Evolutionary conservation across 2,329 filamentous ascomycete species (phyloP).

Genomic region (Sphaerulina vaccinii): DNA sequence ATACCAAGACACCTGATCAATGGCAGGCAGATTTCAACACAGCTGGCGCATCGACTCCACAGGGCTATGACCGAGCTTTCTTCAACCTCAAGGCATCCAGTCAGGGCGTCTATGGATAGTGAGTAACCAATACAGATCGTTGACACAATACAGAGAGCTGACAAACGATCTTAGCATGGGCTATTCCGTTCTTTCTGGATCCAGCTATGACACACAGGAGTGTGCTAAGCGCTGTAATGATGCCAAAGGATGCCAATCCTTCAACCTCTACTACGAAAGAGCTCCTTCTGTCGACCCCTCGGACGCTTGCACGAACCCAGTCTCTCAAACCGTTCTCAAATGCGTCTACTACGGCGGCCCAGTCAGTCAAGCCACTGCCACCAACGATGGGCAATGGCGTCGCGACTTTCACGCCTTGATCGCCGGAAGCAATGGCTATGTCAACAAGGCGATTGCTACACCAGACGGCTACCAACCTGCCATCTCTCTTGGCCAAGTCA

Average conservation of each 20-base stretch:
- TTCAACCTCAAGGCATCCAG: neutral
- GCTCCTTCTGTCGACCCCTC: neutral
- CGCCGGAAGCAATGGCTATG: conserved; percentile 24
- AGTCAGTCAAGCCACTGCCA: conserved; percentile 13
- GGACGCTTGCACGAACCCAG: conserved; percentile 16
- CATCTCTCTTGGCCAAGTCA: neutral
- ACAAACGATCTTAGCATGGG: neutral
- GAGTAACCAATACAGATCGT: neutral
- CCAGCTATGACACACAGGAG: neutral
- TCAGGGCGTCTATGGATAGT: neutral
- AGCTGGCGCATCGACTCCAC: neutral
- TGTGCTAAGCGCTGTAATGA: neutral
- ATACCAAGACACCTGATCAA: neutral
- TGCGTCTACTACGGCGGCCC: conserved; percentile 24
- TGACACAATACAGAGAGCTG: no score
- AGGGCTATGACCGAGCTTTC: neutral
- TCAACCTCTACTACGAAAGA: neutral
- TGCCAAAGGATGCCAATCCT: neutral
- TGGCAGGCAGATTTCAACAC: neutral
- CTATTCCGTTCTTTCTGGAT: neutral
- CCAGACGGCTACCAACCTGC: neutral
- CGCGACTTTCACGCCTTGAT: conserved; percentile 27
- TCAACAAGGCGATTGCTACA: neutral
- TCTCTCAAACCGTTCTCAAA: conserved; percentile 22
- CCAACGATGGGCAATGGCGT: conserved; percentile 24